These are phyloP conservation scores for Cynara cardunculus DNA, from an alignment of 129 eudicot species.

Conservation along the genomic window DNA sequence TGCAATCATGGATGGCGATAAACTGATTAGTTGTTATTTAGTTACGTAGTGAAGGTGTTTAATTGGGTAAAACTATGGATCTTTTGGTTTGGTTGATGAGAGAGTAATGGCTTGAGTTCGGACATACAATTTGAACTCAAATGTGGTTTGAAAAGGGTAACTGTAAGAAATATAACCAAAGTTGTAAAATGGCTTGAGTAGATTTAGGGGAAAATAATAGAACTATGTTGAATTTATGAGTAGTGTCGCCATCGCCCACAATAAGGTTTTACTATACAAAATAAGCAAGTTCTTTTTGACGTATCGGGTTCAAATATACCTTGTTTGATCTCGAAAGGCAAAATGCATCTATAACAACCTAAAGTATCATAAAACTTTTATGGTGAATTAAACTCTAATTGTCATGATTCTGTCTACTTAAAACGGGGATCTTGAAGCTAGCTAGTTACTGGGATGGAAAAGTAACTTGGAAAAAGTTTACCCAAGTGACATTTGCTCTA, in stretches of 20 bases:
- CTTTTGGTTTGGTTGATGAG: conserved; percentile 4
- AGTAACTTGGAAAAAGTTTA: neutral
- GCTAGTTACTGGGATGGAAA: neutral
- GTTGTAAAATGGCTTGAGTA: neutral
- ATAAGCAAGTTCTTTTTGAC: neutral
- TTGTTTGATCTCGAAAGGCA: conserved; percentile 3
- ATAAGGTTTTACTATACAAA: neutral
- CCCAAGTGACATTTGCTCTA: neutral
- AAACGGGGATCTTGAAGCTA: conserved; percentile 2
- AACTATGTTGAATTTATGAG: neutral
- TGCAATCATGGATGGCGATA: neutral
- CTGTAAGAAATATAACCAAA: neutral
- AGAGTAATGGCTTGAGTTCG: neutral
- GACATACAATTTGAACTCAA: neutral
- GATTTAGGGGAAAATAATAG: neutral
- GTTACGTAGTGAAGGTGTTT: conserved; percentile 2
- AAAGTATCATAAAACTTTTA: neutral
- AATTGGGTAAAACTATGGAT: neutral
- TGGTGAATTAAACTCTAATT: neutral
- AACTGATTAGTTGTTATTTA: neutral
- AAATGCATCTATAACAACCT: neutral
- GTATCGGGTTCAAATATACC: neutral
- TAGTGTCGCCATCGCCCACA: neutral
- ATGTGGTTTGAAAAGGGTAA: neutral
- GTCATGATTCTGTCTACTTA: conserved; percentile 1